phyloP scores from a whole-genome alignment of 1,284 basidiomycete species.

The Bondarzewia mesenterica region DNA sequence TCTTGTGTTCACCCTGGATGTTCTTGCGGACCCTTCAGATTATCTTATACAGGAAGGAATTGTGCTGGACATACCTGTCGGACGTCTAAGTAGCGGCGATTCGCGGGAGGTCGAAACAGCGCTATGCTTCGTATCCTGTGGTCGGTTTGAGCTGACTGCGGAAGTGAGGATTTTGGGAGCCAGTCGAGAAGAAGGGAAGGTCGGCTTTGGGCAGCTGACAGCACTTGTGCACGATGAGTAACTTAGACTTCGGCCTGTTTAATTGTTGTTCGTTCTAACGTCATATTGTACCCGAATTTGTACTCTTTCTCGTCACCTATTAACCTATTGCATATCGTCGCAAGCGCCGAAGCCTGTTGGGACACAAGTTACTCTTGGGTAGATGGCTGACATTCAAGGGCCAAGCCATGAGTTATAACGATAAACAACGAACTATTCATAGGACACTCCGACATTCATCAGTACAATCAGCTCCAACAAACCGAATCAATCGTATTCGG shows the following conservation, averaged over 20 bases:
- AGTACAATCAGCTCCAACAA: neutral
- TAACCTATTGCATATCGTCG: too few species aligned
- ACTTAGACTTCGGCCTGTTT: constrained; percentile 2
- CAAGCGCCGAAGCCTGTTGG: too few species aligned
- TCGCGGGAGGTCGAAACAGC: constrained; percentile 46
- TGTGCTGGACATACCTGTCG: constrained; percentile 48
- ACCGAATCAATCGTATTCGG: constrained; percentile 55
- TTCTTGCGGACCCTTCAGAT: constrained; percentile 49
- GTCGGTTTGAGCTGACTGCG: constrained; percentile 62
- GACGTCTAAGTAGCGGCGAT: constrained; percentile 45
- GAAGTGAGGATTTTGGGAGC: constrained; percentile 33
- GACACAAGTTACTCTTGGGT: too few species aligned
- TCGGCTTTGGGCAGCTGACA: constrained; percentile 10
- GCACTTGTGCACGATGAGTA: constrained; percentile 9
- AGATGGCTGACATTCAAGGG: too few species aligned
- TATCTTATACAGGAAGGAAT: constrained; percentile 68
- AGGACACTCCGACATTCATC: neutral
- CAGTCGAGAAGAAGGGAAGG: constrained; percentile 5
- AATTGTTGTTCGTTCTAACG: too few species aligned
- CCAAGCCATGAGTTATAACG: too few species aligned
- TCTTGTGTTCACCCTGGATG: constrained; percentile 43
- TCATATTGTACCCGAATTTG: too few species aligned
- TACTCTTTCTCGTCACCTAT: too few species aligned
- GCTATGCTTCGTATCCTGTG: constrained; percentile 69
- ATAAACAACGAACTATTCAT: too few species aligned